phyloP scores from a whole-genome alignment of 1,284 basidiomycete genomes.

The Thecaphora frezii region DNA sequence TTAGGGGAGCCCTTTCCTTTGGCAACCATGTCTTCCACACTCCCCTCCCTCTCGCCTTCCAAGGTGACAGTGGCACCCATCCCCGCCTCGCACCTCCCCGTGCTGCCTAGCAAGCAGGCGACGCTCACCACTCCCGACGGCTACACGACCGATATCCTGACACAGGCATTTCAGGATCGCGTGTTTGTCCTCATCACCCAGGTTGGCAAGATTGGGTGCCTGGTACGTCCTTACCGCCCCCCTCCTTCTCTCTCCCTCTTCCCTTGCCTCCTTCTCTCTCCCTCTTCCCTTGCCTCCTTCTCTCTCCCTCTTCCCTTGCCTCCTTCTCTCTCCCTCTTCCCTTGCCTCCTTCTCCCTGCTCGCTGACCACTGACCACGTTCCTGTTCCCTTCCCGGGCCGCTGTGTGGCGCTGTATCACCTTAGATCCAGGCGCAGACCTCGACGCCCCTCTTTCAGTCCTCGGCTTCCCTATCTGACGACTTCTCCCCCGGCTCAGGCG shows the following conservation, averaged over 20 bases:
- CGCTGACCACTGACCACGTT: background rate
- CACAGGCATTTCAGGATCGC: slow-evolving; percentile 34
- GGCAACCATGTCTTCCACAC: too few relatives aligned
- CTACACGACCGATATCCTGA: slow-evolving; percentile 23
- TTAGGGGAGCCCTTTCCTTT: too few relatives aligned
- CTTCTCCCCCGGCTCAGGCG: background rate
- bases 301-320: background rate
- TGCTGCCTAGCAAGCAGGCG: slow-evolving; percentile 9
- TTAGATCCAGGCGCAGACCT: slow-evolving; percentile 5
- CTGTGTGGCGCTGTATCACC: background rate
- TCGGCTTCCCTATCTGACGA: too few relatives aligned
- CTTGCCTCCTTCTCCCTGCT: background rate
- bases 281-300: background rate
- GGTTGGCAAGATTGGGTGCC: slow-evolving; percentile 31
- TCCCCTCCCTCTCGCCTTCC: too few relatives aligned
- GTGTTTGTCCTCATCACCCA: slow-evolving; percentile 43
- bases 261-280: background rate
- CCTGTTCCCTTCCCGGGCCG: background rate
- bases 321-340: background rate
- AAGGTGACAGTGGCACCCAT: slow-evolving; percentile 5
- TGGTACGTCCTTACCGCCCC: slow-evolving; percentile 13
- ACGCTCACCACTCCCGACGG: slow-evolving; percentile 7
- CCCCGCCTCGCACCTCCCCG: slow-evolving; percentile 1
- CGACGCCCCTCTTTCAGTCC: background rate
- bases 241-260: background rate